Base-by-base conservation (phyloP, 2,329 filamentous ascomycete species). In the Penicillium sp. region DNA sequence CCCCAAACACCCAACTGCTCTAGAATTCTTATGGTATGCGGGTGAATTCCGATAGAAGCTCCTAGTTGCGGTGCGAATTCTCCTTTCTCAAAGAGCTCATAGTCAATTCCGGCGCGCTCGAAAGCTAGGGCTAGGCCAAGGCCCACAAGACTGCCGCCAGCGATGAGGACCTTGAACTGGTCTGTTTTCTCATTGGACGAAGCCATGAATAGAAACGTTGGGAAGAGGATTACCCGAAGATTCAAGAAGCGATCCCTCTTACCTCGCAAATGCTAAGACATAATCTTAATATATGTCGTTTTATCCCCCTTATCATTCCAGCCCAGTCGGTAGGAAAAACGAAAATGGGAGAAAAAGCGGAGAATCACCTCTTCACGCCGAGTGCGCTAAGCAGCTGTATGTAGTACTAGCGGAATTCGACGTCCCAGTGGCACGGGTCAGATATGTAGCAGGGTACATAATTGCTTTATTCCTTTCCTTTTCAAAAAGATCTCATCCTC, bases 21-120 rank as follows among this genome's bases (percentile, higher is more conserved):
- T 42, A 53, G 33, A 9, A 53, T 53, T 11, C 37, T 37, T 9
- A 53, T 50, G 12, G 50, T 42, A n/a, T 44, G 41, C 1, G 41
- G 41, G 4, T 44, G 41, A 13, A 44, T 29, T 19, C 41, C 41
- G 9, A 44, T 44, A n/a, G 41, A 44, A 3, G 41, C 50, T 9
- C 50, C 50, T 5, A 50, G 28, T 16, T 53, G 41, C 0, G 50
- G 18, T 37, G 46, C 50, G 10, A 54, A 49, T 1, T 54, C 49
- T 18, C 49, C 49, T n/a, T 52, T 54, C 19, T 54, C 52, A 31
- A 54, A 52, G 8, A 54, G 31, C 29, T 54, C 52, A 10, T 52
- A 54, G 3, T 54, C 49, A 22, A 54, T 52, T 11, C 45, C 49
- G 12, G 45, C 52, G 10, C 46, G 49, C 13, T 54, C 52, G 19